Percentiles rank a stretch among this genome's conserved stretches.
phyloP scores from a whole-genome alignment of 306 rosid genomes.

The Glycine tomentella region DNA sequence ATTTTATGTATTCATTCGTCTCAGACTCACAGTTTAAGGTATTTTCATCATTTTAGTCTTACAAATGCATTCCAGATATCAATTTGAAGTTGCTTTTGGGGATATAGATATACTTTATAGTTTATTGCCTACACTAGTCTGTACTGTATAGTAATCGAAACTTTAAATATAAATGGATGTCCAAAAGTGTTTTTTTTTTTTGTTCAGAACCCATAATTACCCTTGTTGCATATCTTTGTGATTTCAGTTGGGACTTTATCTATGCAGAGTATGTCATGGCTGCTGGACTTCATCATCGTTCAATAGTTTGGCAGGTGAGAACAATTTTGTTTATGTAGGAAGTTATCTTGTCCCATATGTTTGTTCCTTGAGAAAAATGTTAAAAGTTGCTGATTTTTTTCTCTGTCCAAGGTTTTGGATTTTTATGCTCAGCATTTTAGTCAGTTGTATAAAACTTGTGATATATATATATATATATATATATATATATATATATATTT shows the following conservation, averaged over 20 bases:
- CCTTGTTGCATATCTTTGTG: slow-evolving; percentile 37
- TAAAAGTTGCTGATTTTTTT: slow-evolving; percentile 6
- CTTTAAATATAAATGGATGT: slow-evolving; percentile 19
- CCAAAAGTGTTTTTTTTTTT: slow-evolving; percentile 29
- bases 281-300: slow-evolving; percentile 90
- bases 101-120: background rate
- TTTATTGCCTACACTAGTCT: slow-evolving; percentile 32
- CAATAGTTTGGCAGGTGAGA: slow-evolving; percentile 95
- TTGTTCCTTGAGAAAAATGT: slow-evolving; percentile 23
- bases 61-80: slow-evolving; percentile 20
- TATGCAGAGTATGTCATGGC: slow-evolving; percentile 98
- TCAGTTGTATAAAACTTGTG: slow-evolving; percentile 21
- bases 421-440: slow-evolving; percentile 2
- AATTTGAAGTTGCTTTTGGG: slow-evolving; percentile 23
- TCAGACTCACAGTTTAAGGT: background rate
- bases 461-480: slow-evolving; percentile 25
- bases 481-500: slow-evolving; percentile 23
- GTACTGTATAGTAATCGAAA: background rate
- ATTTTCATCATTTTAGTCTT: slow-evolving; percentile 11
- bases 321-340: slow-evolving; percentile 37
- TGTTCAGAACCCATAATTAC: slow-evolving; percentile 25
- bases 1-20: slow-evolving; percentile 17
- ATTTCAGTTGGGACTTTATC: slow-evolving; percentile 98
- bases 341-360: slow-evolving; percentile 4
- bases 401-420: slow-evolving; percentile 10